Percentiles rank a stretch among this genome's conserved stretches.
phyloP scores from a whole-genome alignment of 257 asterid species.

The Lycium barbarum region DNA sequence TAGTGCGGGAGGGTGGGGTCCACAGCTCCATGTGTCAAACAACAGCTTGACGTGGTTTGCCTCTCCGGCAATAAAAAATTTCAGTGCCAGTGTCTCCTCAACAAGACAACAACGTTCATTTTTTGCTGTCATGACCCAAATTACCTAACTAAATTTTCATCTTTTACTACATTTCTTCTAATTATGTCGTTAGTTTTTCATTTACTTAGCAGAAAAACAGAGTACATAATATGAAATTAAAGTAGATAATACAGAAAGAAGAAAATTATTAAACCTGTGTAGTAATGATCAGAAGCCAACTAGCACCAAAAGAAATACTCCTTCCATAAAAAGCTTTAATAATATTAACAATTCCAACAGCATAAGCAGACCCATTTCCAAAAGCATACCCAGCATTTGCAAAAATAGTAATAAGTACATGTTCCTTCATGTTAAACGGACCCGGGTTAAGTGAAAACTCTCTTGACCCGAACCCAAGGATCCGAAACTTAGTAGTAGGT shows the following conservation, averaged over 20 bases:
- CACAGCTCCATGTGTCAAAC: no score
- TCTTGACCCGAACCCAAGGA: constrained; percentile 55
- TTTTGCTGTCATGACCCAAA: constrained; percentile 1
- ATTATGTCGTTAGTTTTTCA: not conserved
- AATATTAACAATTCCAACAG: constrained; percentile 73
- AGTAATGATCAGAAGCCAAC: constrained; percentile 78
- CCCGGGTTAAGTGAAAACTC: constrained; percentile 76
- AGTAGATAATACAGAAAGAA: not conserved
- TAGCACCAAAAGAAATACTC: constrained; percentile 61
- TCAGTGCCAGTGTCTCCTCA: not conserved
- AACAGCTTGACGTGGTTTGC: no score
- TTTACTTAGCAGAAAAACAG: not conserved
- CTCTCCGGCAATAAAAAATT: no score
- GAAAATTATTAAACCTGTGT: constrained; percentile 58
- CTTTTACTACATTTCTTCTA: not conserved
- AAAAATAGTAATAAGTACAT: constrained; percentile 72
- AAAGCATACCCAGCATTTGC: constrained; percentile 85
- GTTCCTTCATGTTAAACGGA: constrained; percentile 86
- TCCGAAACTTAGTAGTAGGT: constrained; percentile 50
- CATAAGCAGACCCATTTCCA: constrained; percentile 81
- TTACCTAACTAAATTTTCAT: not conserved
- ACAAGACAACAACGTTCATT: not conserved
- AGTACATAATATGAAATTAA: not conserved
- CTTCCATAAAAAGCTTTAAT: constrained; percentile 64
- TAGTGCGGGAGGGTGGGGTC: no score